A percentile compares a stretch with the other conserved stretches of the same genome.
phyloP scores from a whole-genome alignment of 192 early-diverging fungal genomes.

The Podila horticola region DNA sequence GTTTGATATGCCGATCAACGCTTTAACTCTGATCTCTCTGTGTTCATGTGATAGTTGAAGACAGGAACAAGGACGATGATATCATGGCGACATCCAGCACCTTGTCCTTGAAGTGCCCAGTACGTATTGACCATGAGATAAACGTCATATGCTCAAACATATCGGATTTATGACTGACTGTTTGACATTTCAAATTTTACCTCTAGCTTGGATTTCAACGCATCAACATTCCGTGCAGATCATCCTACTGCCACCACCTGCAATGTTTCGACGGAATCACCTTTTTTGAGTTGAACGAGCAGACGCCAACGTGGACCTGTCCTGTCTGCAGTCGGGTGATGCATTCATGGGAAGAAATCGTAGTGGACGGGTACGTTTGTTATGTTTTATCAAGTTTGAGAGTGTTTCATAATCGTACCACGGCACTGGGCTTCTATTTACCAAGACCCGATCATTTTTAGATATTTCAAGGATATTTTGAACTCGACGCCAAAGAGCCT shows the following conservation, averaged over 20 bases:
- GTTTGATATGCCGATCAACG: background rate
- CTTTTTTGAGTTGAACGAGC: slow-evolving; percentile 78
- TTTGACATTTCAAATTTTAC: slow-evolving; percentile 1
- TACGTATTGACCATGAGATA: slow-evolving; percentile 38
- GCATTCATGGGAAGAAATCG: slow-evolving; percentile 66
- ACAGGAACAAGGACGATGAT: slow-evolving; percentile 69
- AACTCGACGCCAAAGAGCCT: slow-evolving; percentile 37
- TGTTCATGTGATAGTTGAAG: slow-evolving; percentile 24
- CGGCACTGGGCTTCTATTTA: background rate
- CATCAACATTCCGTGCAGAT: slow-evolving; percentile 70
- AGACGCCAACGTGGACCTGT: slow-evolving; percentile 75
- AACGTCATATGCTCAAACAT: background rate
- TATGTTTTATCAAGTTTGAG: slow-evolving; percentile 53
- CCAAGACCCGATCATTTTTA: background rate
- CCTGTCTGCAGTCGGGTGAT: slow-evolving; percentile 72
- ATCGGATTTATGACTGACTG: background rate
- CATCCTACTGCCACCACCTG: slow-evolving; percentile 74
- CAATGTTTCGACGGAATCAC: slow-evolving; percentile 86
- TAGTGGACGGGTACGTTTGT: slow-evolving; percentile 74
- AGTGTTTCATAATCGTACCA: slow-evolving; percentile 36
- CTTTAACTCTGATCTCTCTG: background rate
- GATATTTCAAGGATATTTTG: slow-evolving; percentile 57
- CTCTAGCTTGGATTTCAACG: slow-evolving; percentile 67
- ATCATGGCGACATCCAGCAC: slow-evolving; percentile 70
- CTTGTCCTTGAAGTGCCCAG: slow-evolving; percentile 78